phyloP scores from a whole-genome alignment of 371 early-diverging fungal species.

The Lichtheimia ramosa region DNA sequence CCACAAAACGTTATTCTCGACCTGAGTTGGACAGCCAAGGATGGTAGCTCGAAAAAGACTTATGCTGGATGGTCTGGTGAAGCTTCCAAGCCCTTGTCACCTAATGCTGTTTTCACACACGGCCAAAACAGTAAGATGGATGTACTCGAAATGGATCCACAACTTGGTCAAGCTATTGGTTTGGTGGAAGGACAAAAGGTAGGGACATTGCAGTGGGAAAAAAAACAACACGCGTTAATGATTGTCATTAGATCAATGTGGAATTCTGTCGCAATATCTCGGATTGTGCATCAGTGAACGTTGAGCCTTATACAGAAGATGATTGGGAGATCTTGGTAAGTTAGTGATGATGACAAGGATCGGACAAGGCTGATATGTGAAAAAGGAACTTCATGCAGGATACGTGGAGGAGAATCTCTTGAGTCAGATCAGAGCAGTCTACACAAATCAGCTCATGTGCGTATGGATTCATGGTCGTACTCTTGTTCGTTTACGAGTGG shows the following conservation, averaged over 20 bases:
- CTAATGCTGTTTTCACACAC: slow-evolving; percentile 40
- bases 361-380: not conserved
- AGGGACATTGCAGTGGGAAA: slow-evolving; percentile 9
- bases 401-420: slow-evolving; percentile 80
- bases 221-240: slow-evolving; percentile 2
- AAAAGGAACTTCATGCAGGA: slow-evolving; percentile 77
- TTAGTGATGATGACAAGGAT: not conserved
- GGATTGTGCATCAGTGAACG: slow-evolving; percentile 65
- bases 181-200: slow-evolving; percentile 71
- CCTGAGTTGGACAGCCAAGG: slow-evolving; percentile 47
- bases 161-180: slow-evolving; percentile 66
- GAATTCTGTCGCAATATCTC: slow-evolving; percentile 63
- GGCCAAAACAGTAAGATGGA: slow-evolving; percentile 49
- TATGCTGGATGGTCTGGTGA: slow-evolving; percentile 77
- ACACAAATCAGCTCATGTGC: slow-evolving; percentile 63
- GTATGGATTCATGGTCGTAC: slow-evolving; percentile 77
- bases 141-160: slow-evolving; percentile 73
- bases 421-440: slow-evolving; percentile 75
- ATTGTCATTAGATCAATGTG: slow-evolving; percentile 52
- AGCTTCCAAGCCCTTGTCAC: slow-evolving; percentile 43
- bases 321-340: slow-evolving; percentile 88
- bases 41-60: slow-evolving; percentile 26
- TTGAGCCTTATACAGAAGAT: slow-evolving; percentile 77
- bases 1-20: slow-evolving; percentile 68
- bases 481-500: slow-evolving; percentile 53